Evolutionary conservation across 176 grass and related monocot genomes (phyloP), one percentile per base, ranked within the genome.

Genomic region (Pharus latifolius): DNA sequence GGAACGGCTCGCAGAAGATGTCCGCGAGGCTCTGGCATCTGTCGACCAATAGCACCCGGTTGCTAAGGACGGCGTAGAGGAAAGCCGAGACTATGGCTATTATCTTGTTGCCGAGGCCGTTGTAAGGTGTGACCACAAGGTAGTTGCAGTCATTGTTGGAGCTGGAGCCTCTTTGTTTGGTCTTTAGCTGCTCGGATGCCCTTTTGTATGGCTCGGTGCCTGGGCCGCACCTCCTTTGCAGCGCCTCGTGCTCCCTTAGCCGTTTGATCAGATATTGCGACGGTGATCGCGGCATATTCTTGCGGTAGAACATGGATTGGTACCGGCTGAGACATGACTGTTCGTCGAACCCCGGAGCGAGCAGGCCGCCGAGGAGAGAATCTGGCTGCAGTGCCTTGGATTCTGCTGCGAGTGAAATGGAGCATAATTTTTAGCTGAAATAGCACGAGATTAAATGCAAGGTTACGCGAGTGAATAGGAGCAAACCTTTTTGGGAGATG

Each of bases 1-100:
- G 70, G 62, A 93, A 93, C 15, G 90, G 85, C 75, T 93, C 87
- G 35, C 91, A 95, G 72, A 95, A 78, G 25, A 96, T 29, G 56
- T 82, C 87, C 0, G 26, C 16, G 34, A 87, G 23, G 15, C 73
- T 85, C 3, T 34, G 20, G 2, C 68, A 37, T 40, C 79, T 2
- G 59, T 96, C 43, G 45, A 96, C 28, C 5, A 96, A 76, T 37
- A 96, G 63, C 7, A 76, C 87, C 16, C 83, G 68, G 37, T 82
- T 63, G 23, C 76, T 82, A 59, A 93, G 90, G 59, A 89, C 20
- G 18, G 90, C 78, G 54, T 88, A 93, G 32, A 95, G 80, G 81
- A 96, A 91, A 13, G 91, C 78, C 53, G 91, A 90, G 10, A 47
- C 77, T 48, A 91, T 69, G 25, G 91, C 72, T 11, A 96, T 20